Conservation (phyloP, 345 rosid genomes). For the Cochlearia excelsa region DNA sequence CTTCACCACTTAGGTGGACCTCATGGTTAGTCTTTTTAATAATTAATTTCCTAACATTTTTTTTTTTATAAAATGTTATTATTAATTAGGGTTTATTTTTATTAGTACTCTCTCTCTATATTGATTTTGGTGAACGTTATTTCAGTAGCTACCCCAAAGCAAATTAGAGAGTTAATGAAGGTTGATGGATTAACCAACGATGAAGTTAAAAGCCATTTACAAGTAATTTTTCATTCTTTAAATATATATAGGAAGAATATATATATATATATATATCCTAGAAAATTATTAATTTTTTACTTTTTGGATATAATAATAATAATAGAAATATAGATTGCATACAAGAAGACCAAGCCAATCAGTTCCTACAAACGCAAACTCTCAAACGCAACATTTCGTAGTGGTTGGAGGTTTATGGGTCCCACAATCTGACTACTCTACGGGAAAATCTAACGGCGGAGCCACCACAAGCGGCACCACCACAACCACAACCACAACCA, state of each 20-base stretch:
- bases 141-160: constrained; percentile 91
- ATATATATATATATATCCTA: too few relatives aligned
- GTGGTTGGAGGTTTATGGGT: constrained; percentile 94
- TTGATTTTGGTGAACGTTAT: constrained; percentile 19
- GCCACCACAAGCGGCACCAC: constrained; percentile 38
- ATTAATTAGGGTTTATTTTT: constrained; percentile 12
- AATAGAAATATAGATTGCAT: constrained; percentile 85
- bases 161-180: constrained; percentile 27
- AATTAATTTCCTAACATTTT: neutral
- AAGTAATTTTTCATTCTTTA: constrained; percentile 35
- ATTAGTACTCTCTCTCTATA: neutral
- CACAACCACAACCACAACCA: constrained; percentile 37
- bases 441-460: constrained; percentile 42
- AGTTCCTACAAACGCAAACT: constrained; percentile 41
- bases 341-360: constrained; percentile 65
- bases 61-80: neutral
- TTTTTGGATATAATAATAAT: neutral
- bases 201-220: constrained; percentile 98
- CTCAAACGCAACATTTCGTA: constrained; percentile 74
- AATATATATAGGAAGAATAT: too few relatives aligned
- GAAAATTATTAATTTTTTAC: neutral
- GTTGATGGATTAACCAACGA: constrained; percentile 92
- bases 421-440: constrained; percentile 65
- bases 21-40: constrained; percentile 47
- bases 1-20: constrained; percentile 96